Evolutionary conservation across 2,329 filamentous ascomycete species (phyloP), one percentile per base, ranked within the genome.

Genomic region (Cadophora gregata): DNA sequence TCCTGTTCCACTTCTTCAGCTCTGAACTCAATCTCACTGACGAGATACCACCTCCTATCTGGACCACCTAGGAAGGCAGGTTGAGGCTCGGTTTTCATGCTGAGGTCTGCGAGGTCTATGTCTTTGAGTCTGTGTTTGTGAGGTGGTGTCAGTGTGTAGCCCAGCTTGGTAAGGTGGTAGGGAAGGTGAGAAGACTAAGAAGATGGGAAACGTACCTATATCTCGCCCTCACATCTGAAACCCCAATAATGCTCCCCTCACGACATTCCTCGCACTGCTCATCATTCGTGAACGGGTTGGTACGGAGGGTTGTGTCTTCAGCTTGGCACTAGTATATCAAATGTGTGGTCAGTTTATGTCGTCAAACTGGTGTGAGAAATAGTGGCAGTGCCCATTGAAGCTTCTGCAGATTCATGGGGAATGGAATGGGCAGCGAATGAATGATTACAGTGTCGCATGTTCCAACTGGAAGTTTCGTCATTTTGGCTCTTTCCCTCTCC

Each of bases 201-300:
- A 2, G 33, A 36, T 4, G 33, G 8, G 14, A 36, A 19, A 19
- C 38, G 38, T 19, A 56, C 53, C 38, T 56, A 14, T 48, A 67
- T 51, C n/a, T 24, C 1, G 16, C 29, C 27, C 65, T 63, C 1
- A 63, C 38, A 16, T 65, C 62, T 3, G 59, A 63, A 53, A 65
- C 27, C 1, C 65, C 62, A 50, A 69, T 67, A 9, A 69, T 69
- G 1, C 25, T 33, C 8, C 25, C 24, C 21, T 53, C 59, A 10
- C 65, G 67, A 38, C 65, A 69, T 6, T 38, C 63, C 38, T 61
- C 62, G 59, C 67, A 69, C 21, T 69, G 62, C 31, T 67, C 53
- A 29, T 63, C 27, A 7, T 47, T 16, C n/a, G 65, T 63, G 62
- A 67, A 67, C 7, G 65, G 67, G 42, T 69, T 67, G 7, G 65